Conservation (phyloP, 2,329 filamentous ascomycete species). For the Cladophialophora bantiana region DNA sequence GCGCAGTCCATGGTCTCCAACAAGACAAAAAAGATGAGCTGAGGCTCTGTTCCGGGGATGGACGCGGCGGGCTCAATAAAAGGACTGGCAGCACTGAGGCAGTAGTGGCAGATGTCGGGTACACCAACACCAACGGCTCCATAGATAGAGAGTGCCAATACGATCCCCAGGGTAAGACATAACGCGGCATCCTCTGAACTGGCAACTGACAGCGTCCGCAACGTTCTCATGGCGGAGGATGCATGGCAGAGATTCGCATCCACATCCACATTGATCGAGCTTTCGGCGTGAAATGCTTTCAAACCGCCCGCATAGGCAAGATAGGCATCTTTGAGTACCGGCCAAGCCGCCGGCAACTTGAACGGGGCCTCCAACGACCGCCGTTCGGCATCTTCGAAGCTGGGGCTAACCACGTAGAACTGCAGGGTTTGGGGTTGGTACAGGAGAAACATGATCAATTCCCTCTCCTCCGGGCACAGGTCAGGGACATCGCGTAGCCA, state of each 20-base stretch:
- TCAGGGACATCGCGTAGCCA: constrained; percentile 21
- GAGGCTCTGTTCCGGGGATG: constrained; percentile 11
- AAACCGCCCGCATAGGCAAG: constrained; percentile 24
- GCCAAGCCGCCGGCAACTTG: constrained; percentile 19
- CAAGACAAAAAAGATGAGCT: constrained; percentile 22
- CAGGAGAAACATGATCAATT: constrained; percentile 22
- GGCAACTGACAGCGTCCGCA: constrained; percentile 21
- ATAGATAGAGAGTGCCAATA: constrained; percentile 22
- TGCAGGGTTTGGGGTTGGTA: constrained; percentile 18
- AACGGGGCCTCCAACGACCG: constrained; percentile 21
- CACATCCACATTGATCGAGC: constrained; percentile 2
- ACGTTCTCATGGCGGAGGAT: constrained; percentile 22
- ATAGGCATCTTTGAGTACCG: constrained; percentile 29
- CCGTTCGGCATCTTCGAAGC: constrained; percentile 24
- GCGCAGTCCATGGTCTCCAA: constrained; percentile 26
- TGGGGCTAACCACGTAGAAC: constrained; percentile 22
- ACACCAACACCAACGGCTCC: constrained; percentile 21
- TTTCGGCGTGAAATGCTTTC: constrained; percentile 4
- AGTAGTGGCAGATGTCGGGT: constrained; percentile 27
- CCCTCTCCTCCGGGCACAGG: constrained; percentile 21
- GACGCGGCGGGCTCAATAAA: constrained; percentile 16
- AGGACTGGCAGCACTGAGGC: constrained; percentile 21
- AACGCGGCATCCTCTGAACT: constrained; percentile 23
- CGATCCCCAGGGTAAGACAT: constrained; percentile 24
- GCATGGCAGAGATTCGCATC: constrained; percentile 20